Evolutionary conservation across 2,329 filamentous ascomycete genomes (phyloP).

Genomic region (Curvularia lunata): DNA sequence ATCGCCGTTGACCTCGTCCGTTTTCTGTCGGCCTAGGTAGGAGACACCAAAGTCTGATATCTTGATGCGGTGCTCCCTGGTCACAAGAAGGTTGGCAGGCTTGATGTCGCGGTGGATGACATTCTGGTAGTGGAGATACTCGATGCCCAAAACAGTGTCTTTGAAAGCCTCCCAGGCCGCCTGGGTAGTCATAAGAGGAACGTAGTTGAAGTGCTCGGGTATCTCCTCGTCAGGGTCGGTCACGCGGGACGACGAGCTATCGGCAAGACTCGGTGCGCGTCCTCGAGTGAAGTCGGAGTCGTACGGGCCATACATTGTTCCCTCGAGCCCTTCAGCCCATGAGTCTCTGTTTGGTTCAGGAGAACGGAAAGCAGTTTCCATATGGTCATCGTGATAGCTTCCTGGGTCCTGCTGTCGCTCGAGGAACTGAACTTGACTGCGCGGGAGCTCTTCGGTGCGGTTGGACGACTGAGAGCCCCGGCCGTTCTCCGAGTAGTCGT

Average conservation of each 20-base stretch:
- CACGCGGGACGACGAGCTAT: slow-evolving; percentile 69
- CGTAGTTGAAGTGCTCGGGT: slow-evolving; percentile 88
- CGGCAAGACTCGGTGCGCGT: slow-evolving; percentile 80
- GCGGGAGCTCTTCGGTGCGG: slow-evolving; percentile 26
- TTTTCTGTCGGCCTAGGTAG: slow-evolving; percentile 87
- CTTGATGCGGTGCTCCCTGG: slow-evolving; percentile 84
- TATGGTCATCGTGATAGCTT: slow-evolving; percentile 32
- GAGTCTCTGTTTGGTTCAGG: slow-evolving; percentile 27
- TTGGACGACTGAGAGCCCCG: slow-evolving; percentile 36
- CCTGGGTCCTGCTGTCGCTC: slow-evolving; percentile 31
- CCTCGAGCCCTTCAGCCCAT: slow-evolving; percentile 67
- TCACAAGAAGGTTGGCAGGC: slow-evolving; percentile 85
- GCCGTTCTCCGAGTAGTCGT: slow-evolving; percentile 51
- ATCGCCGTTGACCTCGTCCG: slow-evolving; percentile 76
- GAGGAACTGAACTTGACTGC: slow-evolving; percentile 27
- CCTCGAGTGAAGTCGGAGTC: slow-evolving; percentile 64
- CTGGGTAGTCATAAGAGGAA: slow-evolving; percentile 87
- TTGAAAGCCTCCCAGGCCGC: slow-evolving; percentile 85
- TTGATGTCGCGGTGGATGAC: slow-evolving; percentile 61
- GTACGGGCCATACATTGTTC: slow-evolving; percentile 78
- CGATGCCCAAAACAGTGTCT: slow-evolving; percentile 89
- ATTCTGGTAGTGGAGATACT: slow-evolving; percentile 74
- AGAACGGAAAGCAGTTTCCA: slow-evolving; percentile 47
- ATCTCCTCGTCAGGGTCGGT: slow-evolving; percentile 60
- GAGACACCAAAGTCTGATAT: slow-evolving; percentile 99